Percentiles rank a stretch among this genome's conserved stretches.
Conservation (phyloP, 2,329 filamentous ascomycete genomes). For the Boeremia exigua region DNA sequence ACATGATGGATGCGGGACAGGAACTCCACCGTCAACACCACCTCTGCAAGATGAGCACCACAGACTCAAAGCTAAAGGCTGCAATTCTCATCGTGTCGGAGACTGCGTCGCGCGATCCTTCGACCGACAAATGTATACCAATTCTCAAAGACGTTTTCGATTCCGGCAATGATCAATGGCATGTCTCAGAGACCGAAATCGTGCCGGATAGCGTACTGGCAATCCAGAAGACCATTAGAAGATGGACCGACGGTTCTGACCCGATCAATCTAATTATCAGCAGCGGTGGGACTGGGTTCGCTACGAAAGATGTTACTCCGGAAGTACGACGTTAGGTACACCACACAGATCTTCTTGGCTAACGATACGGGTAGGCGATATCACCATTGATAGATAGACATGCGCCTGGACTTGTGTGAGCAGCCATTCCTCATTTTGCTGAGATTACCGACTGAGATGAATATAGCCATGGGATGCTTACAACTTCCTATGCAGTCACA, state of each 20-base stretch:
- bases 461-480: slow-evolving; percentile 83
- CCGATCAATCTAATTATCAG: slow-evolving; percentile 79
- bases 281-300: slow-evolving; percentile 93
- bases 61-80: slow-evolving; percentile 63
- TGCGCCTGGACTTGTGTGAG: slow-evolving; percentile 82
- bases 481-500: slow-evolving; percentile 81
- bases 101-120: slow-evolving; percentile 80
- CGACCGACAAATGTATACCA: slow-evolving; percentile 75
- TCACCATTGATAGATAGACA: slow-evolving; percentile 78
- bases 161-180: slow-evolving; percentile 75
- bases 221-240: slow-evolving; percentile 75
- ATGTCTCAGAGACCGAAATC: slow-evolving; percentile 71
- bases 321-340: slow-evolving; percentile 64
- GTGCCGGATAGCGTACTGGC: slow-evolving; percentile 76
- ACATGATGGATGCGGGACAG: slow-evolving; percentile 23
- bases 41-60: slow-evolving; percentile 36
- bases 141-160: slow-evolving; percentile 73
- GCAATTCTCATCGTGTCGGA: slow-evolving; percentile 90
- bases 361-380: slow-evolving; percentile 67
- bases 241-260: slow-evolving; percentile 72
- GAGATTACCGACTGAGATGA: slow-evolving; percentile 20
- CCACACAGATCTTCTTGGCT: slow-evolving; percentile 2
- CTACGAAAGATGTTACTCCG: slow-evolving; percentile 82
- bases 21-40: slow-evolving; percentile 27
- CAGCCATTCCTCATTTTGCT: neutral